Conservation (phyloP, 306 rosid genomes). For the Canavalia gladiata region DNA sequence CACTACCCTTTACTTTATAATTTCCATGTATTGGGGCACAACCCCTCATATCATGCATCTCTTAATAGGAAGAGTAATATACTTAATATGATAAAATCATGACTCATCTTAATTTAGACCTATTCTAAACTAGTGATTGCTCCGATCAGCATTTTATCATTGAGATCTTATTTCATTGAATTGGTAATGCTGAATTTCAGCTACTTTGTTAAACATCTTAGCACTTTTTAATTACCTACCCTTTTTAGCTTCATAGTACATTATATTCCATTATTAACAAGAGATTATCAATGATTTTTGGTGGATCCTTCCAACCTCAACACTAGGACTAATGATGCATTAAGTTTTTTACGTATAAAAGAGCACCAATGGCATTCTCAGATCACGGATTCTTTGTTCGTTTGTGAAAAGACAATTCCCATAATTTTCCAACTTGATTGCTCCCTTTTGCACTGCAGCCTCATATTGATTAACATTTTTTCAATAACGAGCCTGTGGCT, state of each 20-base stretch:
- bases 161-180: not conserved
- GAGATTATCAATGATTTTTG: not conserved
- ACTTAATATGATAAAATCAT: not conserved
- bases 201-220: no score
- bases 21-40: no score
- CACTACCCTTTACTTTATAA: no score
- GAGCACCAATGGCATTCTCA: not conserved
- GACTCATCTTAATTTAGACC: not conserved
- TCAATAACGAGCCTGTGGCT: conserved; percentile 17
- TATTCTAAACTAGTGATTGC: not conserved
- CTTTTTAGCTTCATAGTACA: no score
- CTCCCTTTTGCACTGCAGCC: conserved; percentile 36
- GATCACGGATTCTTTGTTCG: not conserved
- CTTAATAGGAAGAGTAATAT: no score
- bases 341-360: not conserved
- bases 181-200: no score
- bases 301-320: not conserved
- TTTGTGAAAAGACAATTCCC: conserved; percentile 11
- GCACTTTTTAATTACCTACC: no score
- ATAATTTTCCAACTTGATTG: conserved; percentile 38
- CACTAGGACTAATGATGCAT: not conserved
- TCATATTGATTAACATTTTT: conserved; percentile 15
- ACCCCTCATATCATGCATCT: no score
- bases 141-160: not conserved
- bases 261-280: no score